A percentile compares a stretch with the other conserved stretches of the same genome.
Evolutionary conservation across 2,329 filamentous ascomycete genomes (phyloP).

Genomic region (Botrytis porri): DNA sequence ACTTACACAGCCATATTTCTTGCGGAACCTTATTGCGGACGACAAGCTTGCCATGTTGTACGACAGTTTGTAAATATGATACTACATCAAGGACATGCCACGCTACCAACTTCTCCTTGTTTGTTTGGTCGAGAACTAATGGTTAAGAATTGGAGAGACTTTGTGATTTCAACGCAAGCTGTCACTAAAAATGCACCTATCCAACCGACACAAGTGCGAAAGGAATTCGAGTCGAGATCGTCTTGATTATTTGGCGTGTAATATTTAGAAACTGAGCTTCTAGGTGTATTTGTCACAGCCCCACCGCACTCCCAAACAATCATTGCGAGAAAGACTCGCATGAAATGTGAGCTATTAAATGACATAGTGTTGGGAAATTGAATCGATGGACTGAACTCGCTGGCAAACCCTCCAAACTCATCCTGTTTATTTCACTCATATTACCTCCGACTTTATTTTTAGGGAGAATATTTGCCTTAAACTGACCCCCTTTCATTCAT

Average conservation of each 20-base stretch:
- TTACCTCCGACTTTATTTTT: neutral
- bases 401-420: neutral
- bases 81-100: neutral
- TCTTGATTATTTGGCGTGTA: neutral
- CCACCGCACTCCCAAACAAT: neutral
- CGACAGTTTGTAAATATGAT: too few species aligned
- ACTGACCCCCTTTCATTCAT: fast-evolving
- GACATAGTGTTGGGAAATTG: neutral
- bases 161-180: neutral
- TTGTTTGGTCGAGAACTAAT: neutral
- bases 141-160: neutral
- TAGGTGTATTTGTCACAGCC: neutral
- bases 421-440: neutral
- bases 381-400: neutral
- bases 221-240: neutral
- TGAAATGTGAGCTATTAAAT: neutral
- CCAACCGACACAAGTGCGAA: neutral
- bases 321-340: neutral
- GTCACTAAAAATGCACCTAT: neutral
- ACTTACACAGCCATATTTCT: too few species aligned
- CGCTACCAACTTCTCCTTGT: neutral
- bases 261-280: neutral
- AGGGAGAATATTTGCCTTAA: neutral
- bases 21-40: too few species aligned
- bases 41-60: too few species aligned